phyloP scores from a whole-genome alignment of 129 eudicot genomes.

The Centrapalus pauciflorus region DNA sequence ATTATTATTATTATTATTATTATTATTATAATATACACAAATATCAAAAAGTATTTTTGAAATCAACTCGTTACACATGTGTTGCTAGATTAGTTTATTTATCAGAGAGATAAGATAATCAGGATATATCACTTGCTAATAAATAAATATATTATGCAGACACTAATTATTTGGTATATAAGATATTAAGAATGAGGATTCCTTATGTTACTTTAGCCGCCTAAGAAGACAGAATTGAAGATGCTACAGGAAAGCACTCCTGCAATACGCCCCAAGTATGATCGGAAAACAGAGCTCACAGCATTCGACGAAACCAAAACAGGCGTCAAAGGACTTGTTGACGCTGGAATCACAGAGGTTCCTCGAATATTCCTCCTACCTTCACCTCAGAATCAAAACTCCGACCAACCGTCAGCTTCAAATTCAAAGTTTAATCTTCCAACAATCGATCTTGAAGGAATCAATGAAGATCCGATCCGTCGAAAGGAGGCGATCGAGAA shows the following conservation, averaged over 20 bases:
- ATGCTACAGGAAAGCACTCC: neutral
- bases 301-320: conserved; percentile 30
- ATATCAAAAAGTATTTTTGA: too few relatives aligned
- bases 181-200: too few relatives aligned
- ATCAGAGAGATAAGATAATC: too few relatives aligned
- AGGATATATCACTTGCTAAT: too few relatives aligned
- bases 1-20: too few relatives aligned
- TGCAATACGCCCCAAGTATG: neutral
- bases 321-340: conserved; percentile 40
- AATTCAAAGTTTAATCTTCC: conserved; percentile 15
- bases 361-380: conserved; percentile 28
- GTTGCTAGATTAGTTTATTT: too few relatives aligned
- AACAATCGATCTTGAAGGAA: conserved; percentile 20
- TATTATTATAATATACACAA: too few relatives aligned
- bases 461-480: neutral
- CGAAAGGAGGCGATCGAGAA: neutral
- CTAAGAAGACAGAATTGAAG: neutral
- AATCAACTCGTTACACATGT: too few relatives aligned
- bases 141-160: too few relatives aligned
- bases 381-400: neutral
- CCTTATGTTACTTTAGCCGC: too few relatives aligned
- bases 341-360: conserved; percentile 28
- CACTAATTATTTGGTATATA: too few relatives aligned
- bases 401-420: neutral
- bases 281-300: conserved; percentile 17